Evolutionary conservation across 495 filamentous ascomycete species (phyloP), one percentile per base, ranked within the genome.

Genomic region (Neohortaea acidophila): DNA sequence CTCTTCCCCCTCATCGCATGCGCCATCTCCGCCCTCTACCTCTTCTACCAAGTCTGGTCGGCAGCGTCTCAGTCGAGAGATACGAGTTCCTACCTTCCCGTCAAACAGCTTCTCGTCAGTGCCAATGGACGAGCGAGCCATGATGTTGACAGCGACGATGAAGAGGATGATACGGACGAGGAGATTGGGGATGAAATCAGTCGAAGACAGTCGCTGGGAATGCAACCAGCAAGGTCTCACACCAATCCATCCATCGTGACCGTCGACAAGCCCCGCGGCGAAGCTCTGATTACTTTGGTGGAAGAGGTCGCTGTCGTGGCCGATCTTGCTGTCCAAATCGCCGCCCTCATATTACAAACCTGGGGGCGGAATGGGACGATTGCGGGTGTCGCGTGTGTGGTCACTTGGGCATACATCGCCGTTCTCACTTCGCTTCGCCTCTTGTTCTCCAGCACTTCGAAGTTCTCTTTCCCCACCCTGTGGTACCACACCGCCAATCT

Each of bases 401-500:
- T 69, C 11, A 73, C 71, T 10, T 94, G 89, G 89, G 59, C 67
- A 21, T 99, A 96, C 53, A 73, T 87, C 33, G 60, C 91, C 28
- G 63, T 79, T 20, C 68, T 99, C 42, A 75, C 75, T 4, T 68
- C 72, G 20, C 57, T 82, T 5, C 77, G 89, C 11, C 63, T 94
- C 35, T 63, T 81, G 21, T 66, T 84, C 38, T 77, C 79, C 13
- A 75, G 73, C 43, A 68, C 71, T 22, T 68, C 70, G 46, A 75
- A 75, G 49, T 46, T 51, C 14, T 66, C 63, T 1, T 69, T 85
- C 18, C 79, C 80, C 12, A 67, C 70, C 27, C 58, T 96, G 8
- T 99, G 91, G 91, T 84, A 84, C 47, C 89, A 99, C 58, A 96
- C 91, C 0, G 77, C 84, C 6, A 60, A 68, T 31, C 68, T 96